These are phyloP conservation scores for Borealophlyctis nickersoniae DNA, from an alignment of 192 early-diverging fungal genomes.

Conservation along the genomic window DNA sequence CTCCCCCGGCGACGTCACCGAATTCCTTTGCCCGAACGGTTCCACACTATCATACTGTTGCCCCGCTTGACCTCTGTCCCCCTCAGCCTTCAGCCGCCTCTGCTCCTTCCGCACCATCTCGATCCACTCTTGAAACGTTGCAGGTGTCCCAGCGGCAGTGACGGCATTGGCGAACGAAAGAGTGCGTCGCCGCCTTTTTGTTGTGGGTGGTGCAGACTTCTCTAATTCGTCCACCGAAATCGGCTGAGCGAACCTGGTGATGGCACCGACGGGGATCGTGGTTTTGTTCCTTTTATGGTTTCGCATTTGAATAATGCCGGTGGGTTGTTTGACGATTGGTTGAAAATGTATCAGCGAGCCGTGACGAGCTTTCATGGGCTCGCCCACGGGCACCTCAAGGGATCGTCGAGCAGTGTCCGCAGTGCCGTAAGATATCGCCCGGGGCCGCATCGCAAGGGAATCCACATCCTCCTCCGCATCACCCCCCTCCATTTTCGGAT, in stretches of 20 bases:
- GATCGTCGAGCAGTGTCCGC: no score
- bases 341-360: no score
- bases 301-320: background rate
- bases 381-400: background rate
- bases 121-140: slow-evolving; percentile 46
- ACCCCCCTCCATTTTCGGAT: background rate
- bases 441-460: background rate
- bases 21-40: slow-evolving; percentile 17
- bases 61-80: background rate
- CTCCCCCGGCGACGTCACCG: background rate
- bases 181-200: slow-evolving; percentile 31
- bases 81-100: background rate
- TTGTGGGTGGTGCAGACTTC: slow-evolving; percentile 28
- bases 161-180: slow-evolving; percentile 47
- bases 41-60: slow-evolving; percentile 38
- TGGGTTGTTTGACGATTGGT: background rate
- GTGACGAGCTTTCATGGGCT: background rate
- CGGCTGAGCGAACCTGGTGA: slow-evolving; percentile 43
- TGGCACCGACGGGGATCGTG: slow-evolving; percentile 29
- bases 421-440: background rate
- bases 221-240: slow-evolving; percentile 23
- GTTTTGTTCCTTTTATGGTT: background rate
- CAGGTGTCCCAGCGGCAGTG: slow-evolving; percentile 33
- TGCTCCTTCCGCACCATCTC: slow-evolving; percentile 34
- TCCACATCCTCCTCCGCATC: slow-evolving; percentile 1